A percentile compares a stretch with the other conserved stretches of the same genome.
These are phyloP conservation scores for Leccinum obscurum DNA, from an alignment of 768 basidiomycete genomes.

Conservation along the genomic window DNA sequence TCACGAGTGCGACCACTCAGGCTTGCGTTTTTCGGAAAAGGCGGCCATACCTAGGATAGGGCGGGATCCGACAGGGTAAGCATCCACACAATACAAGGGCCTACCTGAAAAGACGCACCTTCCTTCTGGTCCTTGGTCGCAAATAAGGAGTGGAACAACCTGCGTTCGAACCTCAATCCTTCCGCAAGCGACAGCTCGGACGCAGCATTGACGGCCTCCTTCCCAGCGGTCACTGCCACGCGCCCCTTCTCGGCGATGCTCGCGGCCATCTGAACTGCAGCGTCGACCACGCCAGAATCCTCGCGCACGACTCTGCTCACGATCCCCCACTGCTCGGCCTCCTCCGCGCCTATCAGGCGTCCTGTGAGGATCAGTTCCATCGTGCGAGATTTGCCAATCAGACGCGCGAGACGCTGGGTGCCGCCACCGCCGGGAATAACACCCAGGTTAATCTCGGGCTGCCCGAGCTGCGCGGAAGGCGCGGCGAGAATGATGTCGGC, in stretches of 20 bases:
- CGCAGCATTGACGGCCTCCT: slow-evolving; percentile 95
- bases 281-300: slow-evolving; percentile 80
- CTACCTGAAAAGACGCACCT: slow-evolving; percentile 51
- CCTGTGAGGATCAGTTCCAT: slow-evolving; percentile 97
- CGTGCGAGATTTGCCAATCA: slow-evolving; percentile 88
- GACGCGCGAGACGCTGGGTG: slow-evolving; percentile 82
- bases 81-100: not conserved
- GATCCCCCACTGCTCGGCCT: slow-evolving; percentile 87
- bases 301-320: slow-evolving; percentile 79
- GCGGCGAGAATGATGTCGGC: slow-evolving; percentile 94
- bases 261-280: slow-evolving; percentile 79
- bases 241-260: slow-evolving; percentile 80
- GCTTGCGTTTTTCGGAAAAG: slow-evolving; percentile 90
- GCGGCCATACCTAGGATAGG: slow-evolving; percentile 88
- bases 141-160: slow-evolving; percentile 89
- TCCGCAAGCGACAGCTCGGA: slow-evolving; percentile 80
- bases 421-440: slow-evolving; percentile 95
- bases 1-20: slow-evolving; percentile 68
- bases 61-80: slow-evolving; percentile 4
- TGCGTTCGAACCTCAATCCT: slow-evolving; percentile 83
- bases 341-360: slow-evolving; percentile 72
- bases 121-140: slow-evolving; percentile 96
- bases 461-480: slow-evolving; percentile 88
- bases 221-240: slow-evolving; percentile 81
- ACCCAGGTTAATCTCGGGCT: slow-evolving; percentile 95